These are phyloP conservation scores for Yarrowia porcina DNA, from an alignment of 805 yeast species.

Conservation along the genomic window DNA sequence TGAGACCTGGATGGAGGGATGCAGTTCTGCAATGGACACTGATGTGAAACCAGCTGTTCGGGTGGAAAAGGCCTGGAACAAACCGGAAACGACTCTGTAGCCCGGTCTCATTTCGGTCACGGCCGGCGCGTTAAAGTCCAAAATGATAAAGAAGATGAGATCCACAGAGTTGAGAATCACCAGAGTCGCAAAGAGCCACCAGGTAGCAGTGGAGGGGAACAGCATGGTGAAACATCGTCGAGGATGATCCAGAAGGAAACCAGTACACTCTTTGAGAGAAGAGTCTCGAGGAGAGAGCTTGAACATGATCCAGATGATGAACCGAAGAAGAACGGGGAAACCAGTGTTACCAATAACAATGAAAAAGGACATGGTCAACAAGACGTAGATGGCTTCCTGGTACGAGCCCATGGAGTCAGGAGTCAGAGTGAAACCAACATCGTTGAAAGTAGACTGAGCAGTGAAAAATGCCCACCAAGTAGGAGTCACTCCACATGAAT, in stretches of 20 bases:
- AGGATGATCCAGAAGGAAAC: slow-evolving; percentile 89
- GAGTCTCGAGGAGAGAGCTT: slow-evolving; percentile 58
- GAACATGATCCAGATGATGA: slow-evolving; percentile 75
- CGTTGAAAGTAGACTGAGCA: slow-evolving; percentile 74
- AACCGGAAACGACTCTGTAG: slow-evolving; percentile 70
- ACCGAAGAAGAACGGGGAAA: slow-evolving; percentile 78
- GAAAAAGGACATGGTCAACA: slow-evolving; percentile 63
- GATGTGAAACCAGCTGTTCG: slow-evolving; percentile 91
- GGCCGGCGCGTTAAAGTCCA: slow-evolving; percentile 60
- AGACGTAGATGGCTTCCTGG: slow-evolving; percentile 58
- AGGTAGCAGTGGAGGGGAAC: slow-evolving; percentile 89
- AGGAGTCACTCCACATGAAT: slow-evolving; percentile 61
- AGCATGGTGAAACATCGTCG: slow-evolving; percentile 92
- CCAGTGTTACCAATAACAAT: slow-evolving; percentile 93
- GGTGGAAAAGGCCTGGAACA: slow-evolving; percentile 87
- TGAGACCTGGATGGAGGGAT: slow-evolving; percentile 90
- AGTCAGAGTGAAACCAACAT: slow-evolving; percentile 78
- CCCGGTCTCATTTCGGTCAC: slow-evolving; percentile 60
- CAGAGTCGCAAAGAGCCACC: slow-evolving; percentile 85
- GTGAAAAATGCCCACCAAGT: slow-evolving; percentile 95
- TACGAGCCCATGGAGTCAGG: slow-evolving; percentile 77
- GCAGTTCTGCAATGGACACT: slow-evolving; percentile 63
- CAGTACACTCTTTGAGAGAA: slow-evolving; percentile 60
- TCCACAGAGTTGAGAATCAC: slow-evolving; percentile 72
- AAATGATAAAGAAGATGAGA: slow-evolving; percentile 69